Conservation (phyloP, 2,329 filamentous ascomycete species). For the Botrytis medusae region DNA sequence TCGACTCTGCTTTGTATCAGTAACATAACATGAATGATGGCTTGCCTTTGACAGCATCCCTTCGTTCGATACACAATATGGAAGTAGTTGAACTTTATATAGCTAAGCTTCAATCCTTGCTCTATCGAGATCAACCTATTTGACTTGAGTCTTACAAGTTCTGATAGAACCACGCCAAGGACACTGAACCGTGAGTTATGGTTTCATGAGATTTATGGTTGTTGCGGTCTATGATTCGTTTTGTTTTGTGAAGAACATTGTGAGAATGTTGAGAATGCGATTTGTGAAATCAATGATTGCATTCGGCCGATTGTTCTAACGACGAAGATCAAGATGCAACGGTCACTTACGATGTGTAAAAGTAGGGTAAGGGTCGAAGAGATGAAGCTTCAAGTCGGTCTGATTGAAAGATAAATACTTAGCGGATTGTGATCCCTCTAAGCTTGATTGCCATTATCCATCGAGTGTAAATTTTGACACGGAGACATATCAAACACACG, state of each 20-base stretch:
- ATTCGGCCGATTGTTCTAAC: neutral
- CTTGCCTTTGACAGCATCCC: neutral
- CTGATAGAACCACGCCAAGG: neutral
- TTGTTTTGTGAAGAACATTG: neutral
- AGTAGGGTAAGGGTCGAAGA: too few relatives aligned
- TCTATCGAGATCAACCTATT: neutral
- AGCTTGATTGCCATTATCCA: neutral
- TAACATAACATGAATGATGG: neutral
- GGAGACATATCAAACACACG: too few relatives aligned
- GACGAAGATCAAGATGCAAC: neutral
- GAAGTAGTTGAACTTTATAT: neutral
- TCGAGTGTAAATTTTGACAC: too few relatives aligned
- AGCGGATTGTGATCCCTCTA: neutral
- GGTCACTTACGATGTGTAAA: neutral
- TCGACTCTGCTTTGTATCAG: neutral
- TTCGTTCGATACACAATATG: neutral
- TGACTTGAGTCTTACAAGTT: neutral
- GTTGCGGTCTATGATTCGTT: neutral
- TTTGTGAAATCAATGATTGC: too few relatives aligned
- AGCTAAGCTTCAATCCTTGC: neutral
- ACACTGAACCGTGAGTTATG: neutral
- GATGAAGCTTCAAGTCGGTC: neutral
- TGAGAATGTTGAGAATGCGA: neutral
- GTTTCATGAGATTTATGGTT: neutral
- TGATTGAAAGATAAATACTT: neutral